Percentiles rank a stretch among this genome's conserved stretches.
Conservation (phyloP, 2,329 filamentous ascomycete genomes). For the Colletotrichum agaves region DNA sequence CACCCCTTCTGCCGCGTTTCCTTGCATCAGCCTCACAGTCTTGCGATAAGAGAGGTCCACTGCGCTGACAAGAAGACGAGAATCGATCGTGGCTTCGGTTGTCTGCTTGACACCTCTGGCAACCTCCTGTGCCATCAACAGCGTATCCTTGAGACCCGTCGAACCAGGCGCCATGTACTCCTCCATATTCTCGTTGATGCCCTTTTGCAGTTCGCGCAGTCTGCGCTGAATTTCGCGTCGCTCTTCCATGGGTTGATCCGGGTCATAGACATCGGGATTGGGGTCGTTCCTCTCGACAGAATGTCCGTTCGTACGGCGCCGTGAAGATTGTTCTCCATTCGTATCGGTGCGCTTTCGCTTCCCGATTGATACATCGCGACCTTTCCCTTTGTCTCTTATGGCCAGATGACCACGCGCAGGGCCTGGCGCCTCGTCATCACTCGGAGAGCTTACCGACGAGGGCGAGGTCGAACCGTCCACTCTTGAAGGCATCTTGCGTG, state of each 20-base stretch:
- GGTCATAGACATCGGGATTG: slow-evolving; percentile 72
- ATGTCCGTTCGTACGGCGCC: slow-evolving; percentile 35
- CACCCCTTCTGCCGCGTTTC: slow-evolving; percentile 77
- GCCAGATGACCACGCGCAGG: slow-evolving; percentile 39
- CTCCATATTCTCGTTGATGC: slow-evolving; percentile 73
- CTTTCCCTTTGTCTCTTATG: slow-evolving; percentile 45
- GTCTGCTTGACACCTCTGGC: slow-evolving; percentile 84
- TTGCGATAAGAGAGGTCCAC: slow-evolving; percentile 85
- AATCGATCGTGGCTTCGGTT: slow-evolving; percentile 89
- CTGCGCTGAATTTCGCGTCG: slow-evolving; percentile 76
- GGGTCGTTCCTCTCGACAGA: slow-evolving; percentile 29
- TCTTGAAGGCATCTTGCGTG: slow-evolving; percentile 30
- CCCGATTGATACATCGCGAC: slow-evolving; percentile 24
- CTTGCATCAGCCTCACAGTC: slow-evolving; percentile 77
- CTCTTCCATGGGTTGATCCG: slow-evolving; percentile 81
- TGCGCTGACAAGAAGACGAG: slow-evolving; percentile 82
- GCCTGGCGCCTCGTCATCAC: slow-evolving; percentile 19
- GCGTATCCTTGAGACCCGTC: slow-evolving; percentile 70
- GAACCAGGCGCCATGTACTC: slow-evolving; percentile 76
- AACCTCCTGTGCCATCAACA: slow-evolving; percentile 73
- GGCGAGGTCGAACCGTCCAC: slow-evolving; percentile 34
- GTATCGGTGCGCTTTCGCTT: slow-evolving; percentile 38
- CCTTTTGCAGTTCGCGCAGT: slow-evolving; percentile 74
- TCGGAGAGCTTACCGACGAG: slow-evolving; percentile 39
- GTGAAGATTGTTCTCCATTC: slow-evolving; percentile 21